Evolutionary conservation across 2,329 filamentous ascomycete species (phyloP), one percentile per base, ranked within the genome.

Genomic region (Juglanconis sp.): DNA sequence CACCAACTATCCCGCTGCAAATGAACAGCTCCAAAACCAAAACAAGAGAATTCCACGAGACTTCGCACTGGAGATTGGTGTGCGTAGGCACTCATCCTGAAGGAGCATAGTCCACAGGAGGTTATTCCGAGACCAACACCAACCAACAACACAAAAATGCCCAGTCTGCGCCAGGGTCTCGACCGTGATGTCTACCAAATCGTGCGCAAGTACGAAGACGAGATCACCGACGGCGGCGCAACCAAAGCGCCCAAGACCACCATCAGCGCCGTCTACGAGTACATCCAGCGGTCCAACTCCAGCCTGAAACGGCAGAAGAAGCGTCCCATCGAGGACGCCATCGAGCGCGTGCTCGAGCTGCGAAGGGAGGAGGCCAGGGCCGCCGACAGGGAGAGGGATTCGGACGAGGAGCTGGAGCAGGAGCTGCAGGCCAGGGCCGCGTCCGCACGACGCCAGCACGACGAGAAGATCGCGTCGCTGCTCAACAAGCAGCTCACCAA

Each of bases 211-310:
- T 80, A 94, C 56, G 82, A 91, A 57, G 88, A 91, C 62, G 84
- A 78, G 35, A 34, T 36, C 46, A 59, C 6, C 51, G 53, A 47
- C 24, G 40, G 42, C 2, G 53, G 58, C 53, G 72, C 70, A 35
- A 56, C 64, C 46, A 66, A 40, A 62, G 62, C 52, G 34, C 68
- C 60, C 34, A 61, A 58, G 73, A 76, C 90, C 6, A 87, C 84
- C 1, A 78, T 88, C 3, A 74, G 81, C 2, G 74, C 78, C 2
- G 83, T 96, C 1, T 96, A 95, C 71, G 88, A 92, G 44, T 85
- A 84, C 61, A 92, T 98, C 63, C 91, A 92, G 67, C 78, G 80
- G 54, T 96, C 92, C 13, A 97, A 97, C 72, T 96, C 92, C 0
- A 92, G 89, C 66, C 76, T 98, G 30, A 91, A 90, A 64, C 82